Percentiles rank a stretch among this genome's conserved stretches.
Evolutionary conservation across 2,329 filamentous ascomycete species (phyloP).

Genomic region (Exophiala sp.): DNA sequence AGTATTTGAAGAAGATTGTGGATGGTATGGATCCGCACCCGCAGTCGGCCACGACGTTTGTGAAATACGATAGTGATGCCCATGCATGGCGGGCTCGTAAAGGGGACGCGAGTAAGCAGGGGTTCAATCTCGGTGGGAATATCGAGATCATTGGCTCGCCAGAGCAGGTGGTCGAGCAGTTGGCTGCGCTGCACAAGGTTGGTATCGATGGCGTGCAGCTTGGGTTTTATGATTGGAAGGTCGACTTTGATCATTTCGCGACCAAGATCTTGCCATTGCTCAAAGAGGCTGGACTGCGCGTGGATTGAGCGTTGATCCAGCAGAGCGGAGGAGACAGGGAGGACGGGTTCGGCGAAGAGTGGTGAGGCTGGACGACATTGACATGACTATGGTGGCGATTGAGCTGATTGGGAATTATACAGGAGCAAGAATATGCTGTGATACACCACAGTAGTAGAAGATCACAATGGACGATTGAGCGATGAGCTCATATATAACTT

Average conservation of each 20-base stretch:
- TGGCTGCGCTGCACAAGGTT: conserved; percentile 24
- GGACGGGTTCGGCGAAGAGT: too few species aligned
- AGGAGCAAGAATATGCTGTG: too few species aligned
- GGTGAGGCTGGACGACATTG: too few species aligned
- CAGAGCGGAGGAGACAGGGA: too few species aligned
- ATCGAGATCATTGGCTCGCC: conserved; percentile 28
- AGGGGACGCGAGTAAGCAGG: conserved; percentile 24
- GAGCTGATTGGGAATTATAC: too few species aligned
- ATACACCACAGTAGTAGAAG: too few species aligned
- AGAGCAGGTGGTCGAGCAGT: conserved; percentile 25
- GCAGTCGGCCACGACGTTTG: not conserved
- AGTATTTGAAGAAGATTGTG: conserved; percentile 22
- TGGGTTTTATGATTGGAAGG: conserved; percentile 26
- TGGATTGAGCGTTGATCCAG: conserved; percentile 2
- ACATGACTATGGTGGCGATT: too few species aligned
- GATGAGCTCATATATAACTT: too few species aligned
- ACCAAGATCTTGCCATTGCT: conserved; percentile 26
- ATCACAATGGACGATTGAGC: too few species aligned
- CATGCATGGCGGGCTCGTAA: conserved; percentile 27
- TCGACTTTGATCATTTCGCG: conserved; percentile 26
- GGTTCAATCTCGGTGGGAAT: conserved; percentile 21
- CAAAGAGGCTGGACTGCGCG: not conserved
- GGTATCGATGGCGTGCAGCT: conserved; percentile 29
- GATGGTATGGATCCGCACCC: conserved; percentile 7
- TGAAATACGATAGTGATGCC: conserved; percentile 23